phyloP scores from a whole-genome alignment of 2,329 filamentous ascomycete genomes.

The Clarireedia hainanense region DNA sequence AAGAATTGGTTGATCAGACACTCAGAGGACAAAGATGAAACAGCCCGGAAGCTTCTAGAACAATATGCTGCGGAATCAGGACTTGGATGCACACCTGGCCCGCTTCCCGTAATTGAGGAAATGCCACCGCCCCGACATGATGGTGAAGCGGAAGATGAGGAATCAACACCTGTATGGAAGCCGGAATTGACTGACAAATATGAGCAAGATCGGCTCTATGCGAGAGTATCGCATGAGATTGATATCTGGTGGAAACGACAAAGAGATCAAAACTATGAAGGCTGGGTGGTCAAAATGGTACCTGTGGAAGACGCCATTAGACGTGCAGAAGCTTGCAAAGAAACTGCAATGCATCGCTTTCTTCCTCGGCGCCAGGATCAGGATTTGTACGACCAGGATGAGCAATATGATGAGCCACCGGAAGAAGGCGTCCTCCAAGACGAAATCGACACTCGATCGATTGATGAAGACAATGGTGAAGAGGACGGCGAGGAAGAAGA shows the following conservation, averaged over 20 bases:
- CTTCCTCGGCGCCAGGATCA: constrained; percentile 26
- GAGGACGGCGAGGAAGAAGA: constrained; percentile 57
- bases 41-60: constrained; percentile 45
- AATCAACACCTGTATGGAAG: constrained; percentile 26
- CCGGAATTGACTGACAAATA: constrained; percentile 45
- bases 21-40: constrained; percentile 45
- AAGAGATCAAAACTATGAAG: constrained; percentile 51
- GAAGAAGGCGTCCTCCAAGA: constrained; percentile 35
- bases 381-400: constrained; percentile 40
- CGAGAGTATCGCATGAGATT: constrained; percentile 55
- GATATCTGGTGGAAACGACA: constrained; percentile 58
- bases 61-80: constrained; percentile 40
- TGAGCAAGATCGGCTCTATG: constrained; percentile 50
- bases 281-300: constrained; percentile 52
- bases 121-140: constrained; percentile 4
- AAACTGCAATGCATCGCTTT: constrained; percentile 47
- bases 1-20: constrained; percentile 56
- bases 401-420: constrained; percentile 38
- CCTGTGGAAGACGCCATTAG: constrained; percentile 51
- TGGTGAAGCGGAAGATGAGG: constrained; percentile 16
- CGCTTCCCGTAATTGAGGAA: constrained; percentile 15
- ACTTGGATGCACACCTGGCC: constrained; percentile 28
- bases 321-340: constrained; percentile 50
- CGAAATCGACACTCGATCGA: constrained; percentile 38
- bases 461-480: constrained; percentile 36